Percentiles rank a stretch among this genome's conserved stretches.
Conservation (phyloP, 2,329 filamentous ascomycete genomes). For the Colletotrichum sp. region DNA sequence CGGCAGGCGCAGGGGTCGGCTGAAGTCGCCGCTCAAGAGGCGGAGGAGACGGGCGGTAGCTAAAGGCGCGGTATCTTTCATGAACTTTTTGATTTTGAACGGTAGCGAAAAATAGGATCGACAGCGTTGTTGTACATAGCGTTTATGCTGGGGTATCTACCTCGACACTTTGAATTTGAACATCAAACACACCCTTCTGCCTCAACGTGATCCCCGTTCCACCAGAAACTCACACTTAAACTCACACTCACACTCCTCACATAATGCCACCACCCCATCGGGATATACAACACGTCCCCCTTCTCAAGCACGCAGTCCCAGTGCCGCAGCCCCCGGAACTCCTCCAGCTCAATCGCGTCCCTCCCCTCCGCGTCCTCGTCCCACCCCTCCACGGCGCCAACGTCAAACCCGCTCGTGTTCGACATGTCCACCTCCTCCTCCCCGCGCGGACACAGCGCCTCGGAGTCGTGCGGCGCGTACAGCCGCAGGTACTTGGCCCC, state of each 20-base stretch:
- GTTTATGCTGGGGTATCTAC: neutral
- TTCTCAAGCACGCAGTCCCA: constrained; percentile 79
- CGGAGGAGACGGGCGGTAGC: neutral
- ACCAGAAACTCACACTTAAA: constrained; percentile 98
- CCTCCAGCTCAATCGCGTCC: constrained; percentile 41
- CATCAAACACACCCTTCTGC: neutral
- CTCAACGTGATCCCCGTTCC: constrained; percentile 53
- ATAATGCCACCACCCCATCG: constrained; percentile 98
- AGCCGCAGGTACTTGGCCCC: constrained; percentile 91
- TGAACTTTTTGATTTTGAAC: neutral
- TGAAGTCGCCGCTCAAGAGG: constrained; percentile 38
- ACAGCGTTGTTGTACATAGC: neutral
- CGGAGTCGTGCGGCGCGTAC: constrained; percentile 72
- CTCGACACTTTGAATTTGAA: neutral
- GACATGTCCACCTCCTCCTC: constrained; percentile 92
- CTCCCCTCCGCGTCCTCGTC: constrained; percentile 40
- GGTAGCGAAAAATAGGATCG: neutral
- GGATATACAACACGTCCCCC: constrained; percentile 88
- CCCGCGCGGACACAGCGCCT: constrained; percentile 62
- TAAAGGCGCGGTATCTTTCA: neutral
- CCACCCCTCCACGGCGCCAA: constrained; percentile 72
- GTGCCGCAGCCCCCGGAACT: constrained; percentile 67
- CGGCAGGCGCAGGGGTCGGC: constrained; percentile 44
- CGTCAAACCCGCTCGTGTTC: constrained; percentile 83
- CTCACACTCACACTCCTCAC: constrained; percentile 84